Percentiles rank a stretch among this genome's conserved stretches.
Evolutionary conservation across 495 filamentous ascomycete genomes (phyloP).

Genomic region (Xylaria grammica): DNA sequence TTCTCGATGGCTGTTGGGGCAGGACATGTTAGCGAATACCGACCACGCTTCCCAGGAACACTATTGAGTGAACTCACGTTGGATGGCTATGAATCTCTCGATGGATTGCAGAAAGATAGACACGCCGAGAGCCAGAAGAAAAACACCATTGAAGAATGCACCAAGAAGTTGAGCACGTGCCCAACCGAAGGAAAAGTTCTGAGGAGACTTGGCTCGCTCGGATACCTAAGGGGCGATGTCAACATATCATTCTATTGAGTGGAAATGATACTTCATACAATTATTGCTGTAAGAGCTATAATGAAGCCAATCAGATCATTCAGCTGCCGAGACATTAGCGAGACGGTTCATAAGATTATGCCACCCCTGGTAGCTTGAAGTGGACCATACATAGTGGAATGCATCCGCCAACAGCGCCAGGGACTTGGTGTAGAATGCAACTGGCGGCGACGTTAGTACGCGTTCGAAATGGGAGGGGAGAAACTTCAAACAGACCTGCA

Average conservation of each 20-base stretch:
- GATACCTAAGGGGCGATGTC: conserved; percentile 43
- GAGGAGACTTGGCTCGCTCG: conserved; percentile 43
- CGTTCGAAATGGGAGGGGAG: neutral
- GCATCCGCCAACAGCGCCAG: conserved; percentile 92
- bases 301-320: conserved; percentile 89
- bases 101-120: conserved; percentile 93
- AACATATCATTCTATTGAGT: neutral
- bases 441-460: conserved; percentile 32
- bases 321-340: conserved; percentile 55
- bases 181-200: conserved; percentile 67
- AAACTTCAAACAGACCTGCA: conserved; percentile 49
- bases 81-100: conserved; percentile 72
- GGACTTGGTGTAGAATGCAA: conserved; percentile 85
- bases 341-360: neutral
- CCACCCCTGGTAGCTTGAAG: neutral
- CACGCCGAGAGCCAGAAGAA: conserved; percentile 86
- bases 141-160: conserved; percentile 95
- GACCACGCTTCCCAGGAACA: neutral
- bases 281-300: conserved; percentile 83
- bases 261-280: conserved; percentile 50
- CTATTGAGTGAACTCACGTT: conserved; percentile 30
- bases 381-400: conserved; percentile 81
- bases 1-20: conserved; percentile 62
- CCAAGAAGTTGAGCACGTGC: conserved; percentile 90
- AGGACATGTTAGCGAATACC: neutral